Evolutionary conservation across 2,329 filamentous ascomycete genomes (phyloP).

Genomic region (Neoarthrinium moseri): DNA sequence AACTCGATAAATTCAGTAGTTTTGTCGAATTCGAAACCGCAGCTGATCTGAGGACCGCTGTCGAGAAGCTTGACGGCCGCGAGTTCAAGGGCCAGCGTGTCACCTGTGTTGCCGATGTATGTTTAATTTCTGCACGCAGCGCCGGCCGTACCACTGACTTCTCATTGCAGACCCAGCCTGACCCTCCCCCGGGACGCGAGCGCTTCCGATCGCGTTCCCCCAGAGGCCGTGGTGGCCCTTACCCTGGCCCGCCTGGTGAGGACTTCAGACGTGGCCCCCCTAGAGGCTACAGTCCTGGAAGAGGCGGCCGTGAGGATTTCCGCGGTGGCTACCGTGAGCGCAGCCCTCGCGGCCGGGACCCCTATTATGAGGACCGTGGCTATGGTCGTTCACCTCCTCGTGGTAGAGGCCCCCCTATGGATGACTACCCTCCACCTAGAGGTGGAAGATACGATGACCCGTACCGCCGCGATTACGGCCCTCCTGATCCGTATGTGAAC

Average conservation of each 20-base stretch:
- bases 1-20: conserved; percentile 44
- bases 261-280: conserved; percentile 70
- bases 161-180: conserved; percentile 68
- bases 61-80: conserved; percentile 89
- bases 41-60: conserved; percentile 82
- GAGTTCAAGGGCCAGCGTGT: conserved; percentile 92
- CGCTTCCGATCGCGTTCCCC: conserved; percentile 81
- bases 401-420: conserved; percentile 65
- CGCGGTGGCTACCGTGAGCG: conserved; percentile 83
- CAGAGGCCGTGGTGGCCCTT: conserved; percentile 63
- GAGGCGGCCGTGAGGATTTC: conserved; percentile 61
- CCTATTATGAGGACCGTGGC: conserved; percentile 84
- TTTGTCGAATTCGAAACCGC: conserved; percentile 98
- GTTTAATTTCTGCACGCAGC: conserved; percentile 27
- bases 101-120: conserved; percentile 83
- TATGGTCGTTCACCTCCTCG: conserved; percentile 75
- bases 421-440: conserved; percentile 73
- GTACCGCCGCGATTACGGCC: conserved; percentile 65
- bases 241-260: conserved; percentile 47
- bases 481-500: conserved; percentile 60
- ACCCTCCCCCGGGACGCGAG: conserved; percentile 66
- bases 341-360: conserved; percentile 66
- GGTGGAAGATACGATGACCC: conserved; percentile 72
- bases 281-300: conserved; percentile 82
- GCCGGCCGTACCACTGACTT: conserved; percentile 12